Evolutionary conservation across 2,329 filamentous ascomycete genomes (phyloP), one percentile per base, ranked within the genome.

Genomic region (Didymella exigua): DNA sequence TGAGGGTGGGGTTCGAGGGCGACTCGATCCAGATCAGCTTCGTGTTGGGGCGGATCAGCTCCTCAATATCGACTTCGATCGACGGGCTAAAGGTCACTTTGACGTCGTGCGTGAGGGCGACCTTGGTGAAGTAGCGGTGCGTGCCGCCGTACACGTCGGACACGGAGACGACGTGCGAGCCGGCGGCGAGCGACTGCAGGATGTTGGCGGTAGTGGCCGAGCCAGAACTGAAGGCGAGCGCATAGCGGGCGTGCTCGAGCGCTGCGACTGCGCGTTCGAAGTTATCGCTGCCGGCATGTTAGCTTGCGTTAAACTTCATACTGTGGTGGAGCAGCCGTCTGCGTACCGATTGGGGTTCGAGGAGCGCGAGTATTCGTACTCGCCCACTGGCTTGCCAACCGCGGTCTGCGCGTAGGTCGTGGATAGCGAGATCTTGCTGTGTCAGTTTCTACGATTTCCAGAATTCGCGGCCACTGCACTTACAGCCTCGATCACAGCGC

Each of bases 71-170:
- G 60, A 91, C 82, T 78, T 96, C 93, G 70, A 99, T 96, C 77
- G 88, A 88, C 9, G 92, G 91, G 5, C 92, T 93, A 77, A 99
- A 99, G 44, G 93, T 96, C 59, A 98, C 95, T 67, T 89, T 86
- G 49, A 99, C 91, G 69, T 93, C 91, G 76, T 99, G 95, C 23
- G 95, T 92, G 69, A 91, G 87, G 53, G 95, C 95, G 45, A 98
- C 95, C 79, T 97, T 93, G 63, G 95, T 99, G 82, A 99, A 99
- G 82, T 99, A 99, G 70, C 95, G 86, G 80, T 99, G 95, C 36
- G 95, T 99, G 67, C 95, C 95, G 66, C 95, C 95, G 76, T 99
- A 99, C 68, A 99, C 93, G 76, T 99, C 95, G 40, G 92, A 96
- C 42, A 99, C 91, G 58, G 92, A 97, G 68, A 99, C 88, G 69